A percentile compares a stretch with the other conserved stretches of the same genome.
Evolutionary conservation across 1,284 basidiomycete species (phyloP).

Genomic region (Hymenochaete sp.): DNA sequence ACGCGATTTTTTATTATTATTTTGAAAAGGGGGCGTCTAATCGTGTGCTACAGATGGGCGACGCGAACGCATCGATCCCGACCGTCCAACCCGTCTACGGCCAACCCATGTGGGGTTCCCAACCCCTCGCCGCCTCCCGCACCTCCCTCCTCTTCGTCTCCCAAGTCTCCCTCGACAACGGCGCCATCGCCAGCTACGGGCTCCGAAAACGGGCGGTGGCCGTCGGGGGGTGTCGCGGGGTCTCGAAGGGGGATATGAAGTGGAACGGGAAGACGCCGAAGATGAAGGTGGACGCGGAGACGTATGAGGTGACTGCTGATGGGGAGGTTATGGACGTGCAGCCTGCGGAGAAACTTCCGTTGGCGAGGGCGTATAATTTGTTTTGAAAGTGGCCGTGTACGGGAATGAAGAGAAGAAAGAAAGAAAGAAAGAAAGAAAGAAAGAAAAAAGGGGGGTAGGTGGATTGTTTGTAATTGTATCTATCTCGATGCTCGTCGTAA

Average conservation of each 20-base stretch:
- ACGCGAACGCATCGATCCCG: conserved; percentile 90
- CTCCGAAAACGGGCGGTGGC: conserved; percentile 70
- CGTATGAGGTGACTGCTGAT: conserved; percentile 80
- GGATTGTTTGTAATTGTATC: too few species aligned
- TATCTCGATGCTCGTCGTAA: too few species aligned
- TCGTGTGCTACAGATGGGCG: conserved; percentile 63
- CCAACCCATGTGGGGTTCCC: conserved; percentile 84
- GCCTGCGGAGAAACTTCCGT: conserved; percentile 64
- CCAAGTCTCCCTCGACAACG: conserved; percentile 57
- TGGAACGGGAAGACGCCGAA: conserved; percentile 77
- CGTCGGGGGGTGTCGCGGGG: conserved; percentile 68
- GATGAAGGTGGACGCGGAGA: conserved; percentile 90
- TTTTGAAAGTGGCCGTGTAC: too few species aligned
- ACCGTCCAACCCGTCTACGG: conserved; percentile 85
- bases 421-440: too few species aligned
- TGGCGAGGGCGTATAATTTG: conserved; percentile 66
- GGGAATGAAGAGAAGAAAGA: too few species aligned
- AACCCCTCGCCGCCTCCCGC: conserved; percentile 64
- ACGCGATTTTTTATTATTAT: background rate
- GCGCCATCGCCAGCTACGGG: conserved; percentile 60
- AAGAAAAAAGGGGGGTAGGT: too few species aligned
- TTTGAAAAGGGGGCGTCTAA: background rate
- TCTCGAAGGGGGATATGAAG: conserved; percentile 90
- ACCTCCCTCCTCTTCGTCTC: conserved; percentile 86
- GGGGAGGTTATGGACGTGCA: conserved; percentile 68